Percentiles rank a stretch among this genome's conserved stretches.
These are phyloP conservation scores for Barnettozyma siamensis DNA, from an alignment of 805 yeast species.

Conservation along the genomic window DNA sequence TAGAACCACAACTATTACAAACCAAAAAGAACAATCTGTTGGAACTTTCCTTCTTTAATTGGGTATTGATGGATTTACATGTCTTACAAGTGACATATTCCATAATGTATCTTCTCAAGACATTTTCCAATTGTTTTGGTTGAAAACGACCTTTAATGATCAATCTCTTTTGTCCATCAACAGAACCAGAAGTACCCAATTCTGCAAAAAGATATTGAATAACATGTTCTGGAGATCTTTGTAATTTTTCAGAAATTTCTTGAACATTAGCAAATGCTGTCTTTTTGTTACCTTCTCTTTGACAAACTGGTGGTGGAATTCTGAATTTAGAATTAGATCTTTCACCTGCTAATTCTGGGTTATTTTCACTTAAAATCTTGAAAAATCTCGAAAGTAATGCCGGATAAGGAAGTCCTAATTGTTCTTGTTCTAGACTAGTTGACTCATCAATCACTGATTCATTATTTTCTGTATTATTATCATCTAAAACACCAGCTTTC, in stretches of 20 bases:
- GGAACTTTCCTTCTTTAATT: conserved; percentile 88
- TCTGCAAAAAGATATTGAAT: conserved; percentile 97
- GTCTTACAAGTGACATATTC: conserved; percentile 99
- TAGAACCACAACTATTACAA: conserved; percentile 96
- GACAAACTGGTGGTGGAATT: conserved; percentile 96
- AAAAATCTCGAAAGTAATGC: conserved; percentile 81
- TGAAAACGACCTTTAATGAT: conserved; percentile 97
- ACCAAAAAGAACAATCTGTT: conserved; percentile 96
- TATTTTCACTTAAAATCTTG: conserved; percentile 78
- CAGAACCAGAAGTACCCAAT: conserved; percentile 98
- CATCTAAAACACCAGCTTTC: conserved; percentile 72
- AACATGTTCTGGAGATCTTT: conserved; percentile 94
- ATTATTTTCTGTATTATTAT: conserved; percentile 8
- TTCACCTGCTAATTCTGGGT: conserved; percentile 98
- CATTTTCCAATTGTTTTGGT: conserved; percentile 95
- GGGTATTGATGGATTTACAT: conserved; percentile 96
- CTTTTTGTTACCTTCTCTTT: conserved; percentile 96
- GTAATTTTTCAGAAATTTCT: conserved; percentile 88
- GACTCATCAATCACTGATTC: conserved; percentile 23
- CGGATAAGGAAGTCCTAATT: conserved; percentile 67
- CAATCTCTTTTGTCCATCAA: conserved; percentile 95
- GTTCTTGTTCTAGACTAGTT: conserved; percentile 30
- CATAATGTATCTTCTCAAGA: conserved; percentile 89
- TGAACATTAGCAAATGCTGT: conserved; percentile 94
- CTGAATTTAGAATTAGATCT: conserved; percentile 86